Evolutionary conservation across 2,329 filamentous ascomycete genomes (phyloP).

Genomic region (Venturiaceae sp.): DNA sequence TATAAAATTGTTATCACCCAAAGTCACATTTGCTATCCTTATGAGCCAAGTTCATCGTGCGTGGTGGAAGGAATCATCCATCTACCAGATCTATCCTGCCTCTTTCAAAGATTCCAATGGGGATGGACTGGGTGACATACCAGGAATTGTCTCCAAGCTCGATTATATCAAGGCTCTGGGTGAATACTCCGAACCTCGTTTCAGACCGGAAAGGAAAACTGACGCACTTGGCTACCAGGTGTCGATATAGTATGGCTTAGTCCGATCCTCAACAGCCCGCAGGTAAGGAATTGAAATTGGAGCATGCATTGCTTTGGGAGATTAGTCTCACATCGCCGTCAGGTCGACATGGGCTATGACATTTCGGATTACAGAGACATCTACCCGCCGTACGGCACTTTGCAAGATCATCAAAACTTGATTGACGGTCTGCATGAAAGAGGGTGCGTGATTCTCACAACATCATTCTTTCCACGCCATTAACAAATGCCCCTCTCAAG

Average conservation of each 20-base stretch:
- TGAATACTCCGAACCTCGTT: too few species aligned
- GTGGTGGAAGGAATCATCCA: slow-evolving; percentile 54
- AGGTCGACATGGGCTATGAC: slow-evolving; percentile 45
- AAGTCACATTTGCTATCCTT: too few species aligned
- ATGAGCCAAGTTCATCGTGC: too few species aligned
- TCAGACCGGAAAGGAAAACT: neutral
- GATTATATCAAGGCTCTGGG: slow-evolving; percentile 55
- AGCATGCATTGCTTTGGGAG: too few species aligned
- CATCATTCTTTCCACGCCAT: too few species aligned
- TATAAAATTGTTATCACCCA: too few species aligned
- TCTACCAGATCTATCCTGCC: slow-evolving; percentile 53
- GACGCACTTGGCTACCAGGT: too few species aligned
- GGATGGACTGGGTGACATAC: slow-evolving; percentile 57
- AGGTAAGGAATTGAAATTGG: too few species aligned
- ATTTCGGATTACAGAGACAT: slow-evolving; percentile 36
- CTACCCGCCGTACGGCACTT: slow-evolving; percentile 35
- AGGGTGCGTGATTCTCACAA: too few species aligned
- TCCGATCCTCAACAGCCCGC: slow-evolving; percentile 41
- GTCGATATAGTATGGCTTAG: slow-evolving; percentile 49
- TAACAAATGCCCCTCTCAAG: too few species aligned
- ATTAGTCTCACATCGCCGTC: too few species aligned
- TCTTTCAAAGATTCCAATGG: slow-evolving; percentile 48
- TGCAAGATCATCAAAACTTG: slow-evolving; percentile 34
- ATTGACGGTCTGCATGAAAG: slow-evolving; percentile 32
- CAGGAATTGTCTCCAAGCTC: slow-evolving; percentile 53